A percentile compares a stretch with the other conserved stretches of the same genome.
phyloP scores from a whole-genome alignment of 2,329 filamentous ascomycete genomes.

The Dactylellina drechsleri region DNA sequence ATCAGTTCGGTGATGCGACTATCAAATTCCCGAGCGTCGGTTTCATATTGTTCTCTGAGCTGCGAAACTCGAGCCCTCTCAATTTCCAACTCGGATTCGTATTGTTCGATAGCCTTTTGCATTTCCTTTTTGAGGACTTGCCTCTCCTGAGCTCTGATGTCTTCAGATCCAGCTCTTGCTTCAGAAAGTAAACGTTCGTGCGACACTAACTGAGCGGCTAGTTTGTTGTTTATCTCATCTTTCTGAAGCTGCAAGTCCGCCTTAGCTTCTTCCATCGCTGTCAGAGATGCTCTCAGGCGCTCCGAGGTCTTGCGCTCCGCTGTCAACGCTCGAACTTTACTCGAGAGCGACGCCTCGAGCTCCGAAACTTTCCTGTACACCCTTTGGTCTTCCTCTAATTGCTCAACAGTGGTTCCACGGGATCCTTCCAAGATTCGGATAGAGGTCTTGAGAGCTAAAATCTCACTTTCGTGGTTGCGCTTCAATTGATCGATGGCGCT shows the following conservation, averaged over 20 bases:
- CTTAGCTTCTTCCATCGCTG: constrained; percentile 26
- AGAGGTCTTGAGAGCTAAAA: constrained; percentile 35
- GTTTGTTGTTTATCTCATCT: constrained; percentile 20
- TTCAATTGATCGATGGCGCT: constrained; percentile 39
- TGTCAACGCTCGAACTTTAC: constrained; percentile 38
- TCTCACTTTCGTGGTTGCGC: constrained; percentile 31
- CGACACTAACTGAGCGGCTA: constrained; percentile 12
- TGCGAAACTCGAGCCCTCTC: constrained; percentile 13
- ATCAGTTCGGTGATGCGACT: constrained; percentile 33
- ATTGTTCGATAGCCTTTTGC: constrained; percentile 6
- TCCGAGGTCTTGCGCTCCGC: constrained; percentile 47
- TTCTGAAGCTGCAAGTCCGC: constrained; percentile 28
- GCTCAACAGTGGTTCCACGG: constrained; percentile 45
- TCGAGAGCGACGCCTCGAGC: constrained; percentile 40
- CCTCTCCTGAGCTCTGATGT: constrained; percentile 3
- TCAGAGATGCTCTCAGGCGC: constrained; percentile 31
- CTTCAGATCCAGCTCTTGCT: constrained; percentile 8
- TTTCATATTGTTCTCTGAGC: constrained; percentile 33
- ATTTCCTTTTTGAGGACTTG: constrained; percentile 16
- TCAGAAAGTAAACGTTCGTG: constrained; percentile 25
- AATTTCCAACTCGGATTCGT: constrained; percentile 26
- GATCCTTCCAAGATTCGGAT: constrained; percentile 46
- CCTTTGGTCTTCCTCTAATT: constrained; percentile 50
- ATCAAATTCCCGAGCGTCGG: constrained; percentile 29
- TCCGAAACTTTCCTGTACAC: constrained; percentile 50